Percentiles rank a stretch among this genome's conserved stretches.
Evolutionary conservation across 2,329 filamentous ascomycete species (phyloP).

Genomic region (Didymella keratinophila): DNA sequence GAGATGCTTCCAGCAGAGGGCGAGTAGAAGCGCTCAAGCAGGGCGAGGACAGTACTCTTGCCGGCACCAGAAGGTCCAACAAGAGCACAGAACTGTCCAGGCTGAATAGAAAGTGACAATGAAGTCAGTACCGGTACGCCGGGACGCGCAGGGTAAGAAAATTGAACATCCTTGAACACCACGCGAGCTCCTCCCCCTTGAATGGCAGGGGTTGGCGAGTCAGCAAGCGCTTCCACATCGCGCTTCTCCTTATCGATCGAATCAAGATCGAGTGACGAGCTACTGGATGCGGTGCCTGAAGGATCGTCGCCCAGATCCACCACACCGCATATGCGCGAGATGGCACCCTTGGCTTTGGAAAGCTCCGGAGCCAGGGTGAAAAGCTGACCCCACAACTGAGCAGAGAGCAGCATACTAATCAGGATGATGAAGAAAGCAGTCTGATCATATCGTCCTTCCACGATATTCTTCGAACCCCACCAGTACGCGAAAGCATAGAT

Average conservation of each 20-base stretch:
- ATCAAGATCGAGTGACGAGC: conserved; percentile 84
- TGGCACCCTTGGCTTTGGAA: conserved; percentile 70
- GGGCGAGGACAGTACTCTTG: conserved; percentile 69
- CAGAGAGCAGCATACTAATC: conserved; percentile 73
- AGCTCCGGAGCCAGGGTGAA: conserved; percentile 79
- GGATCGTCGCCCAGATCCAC: conserved; percentile 46
- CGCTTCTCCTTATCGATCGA: conserved; percentile 66
- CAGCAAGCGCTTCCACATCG: conserved; percentile 45
- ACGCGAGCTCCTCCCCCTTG: conserved; percentile 64
- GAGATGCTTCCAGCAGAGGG: conserved; percentile 59
- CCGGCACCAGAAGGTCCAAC: conserved; percentile 72
- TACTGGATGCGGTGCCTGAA: conserved; percentile 69
- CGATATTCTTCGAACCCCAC: conserved; percentile 78
- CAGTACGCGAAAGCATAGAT: conserved; percentile 80
- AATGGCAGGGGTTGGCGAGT: conserved; percentile 66
- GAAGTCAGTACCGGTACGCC: conserved; percentile 64
- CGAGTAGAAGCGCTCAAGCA: conserved; percentile 64
- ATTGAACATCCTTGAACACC: conserved; percentile 66
- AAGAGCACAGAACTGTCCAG: conserved; percentile 69
- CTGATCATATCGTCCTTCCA: conserved; percentile 69
- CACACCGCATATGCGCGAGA: conserved; percentile 79
- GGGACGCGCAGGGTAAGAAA: conserved; percentile 71
- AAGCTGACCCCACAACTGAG: conserved; percentile 76
- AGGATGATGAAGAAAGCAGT: conserved; percentile 79
- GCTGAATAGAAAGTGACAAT: conserved; percentile 64